Evolutionary conservation across 192 early-diverging fungal genomes (phyloP).

Genomic region (Mortierella alpina): DNA sequence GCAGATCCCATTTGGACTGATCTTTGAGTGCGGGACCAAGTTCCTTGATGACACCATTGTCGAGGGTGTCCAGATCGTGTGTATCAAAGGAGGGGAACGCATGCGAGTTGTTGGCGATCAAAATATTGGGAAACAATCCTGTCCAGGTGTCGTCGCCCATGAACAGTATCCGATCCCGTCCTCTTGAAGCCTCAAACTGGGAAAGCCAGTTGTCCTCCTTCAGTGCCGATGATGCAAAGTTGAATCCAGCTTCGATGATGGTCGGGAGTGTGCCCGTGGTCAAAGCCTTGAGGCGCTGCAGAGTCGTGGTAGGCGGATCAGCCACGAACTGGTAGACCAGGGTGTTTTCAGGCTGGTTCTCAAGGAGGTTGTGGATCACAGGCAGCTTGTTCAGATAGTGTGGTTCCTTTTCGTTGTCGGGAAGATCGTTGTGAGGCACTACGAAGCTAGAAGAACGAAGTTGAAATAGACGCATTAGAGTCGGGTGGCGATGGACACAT

Average conservation of each 20-base stretch:
- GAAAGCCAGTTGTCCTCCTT: constrained; percentile 81
- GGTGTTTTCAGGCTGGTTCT: constrained; percentile 62
- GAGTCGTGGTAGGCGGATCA: constrained; percentile 86
- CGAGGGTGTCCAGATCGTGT: constrained; percentile 94
- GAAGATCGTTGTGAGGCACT: constrained; percentile 34
- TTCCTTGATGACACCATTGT: constrained; percentile 80
- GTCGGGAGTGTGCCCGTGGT: constrained; percentile 87
- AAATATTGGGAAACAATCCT: constrained; percentile 77
- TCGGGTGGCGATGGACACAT: not conserved
- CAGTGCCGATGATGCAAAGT: constrained; percentile 80
- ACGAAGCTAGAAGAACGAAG: constrained; percentile 36
- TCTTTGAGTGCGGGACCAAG: constrained; percentile 52
- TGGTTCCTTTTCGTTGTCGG: constrained; percentile 5
- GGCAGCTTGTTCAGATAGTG: constrained; percentile 65
- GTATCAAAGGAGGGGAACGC: constrained; percentile 80
- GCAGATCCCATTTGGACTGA: constrained; percentile 73
- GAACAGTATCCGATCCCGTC: constrained; percentile 70
- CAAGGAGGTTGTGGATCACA: constrained; percentile 60
- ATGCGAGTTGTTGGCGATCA: constrained; percentile 63
- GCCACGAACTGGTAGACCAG: constrained; percentile 78
- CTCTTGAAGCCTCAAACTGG: constrained; percentile 33
- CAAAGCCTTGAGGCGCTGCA: constrained; percentile 84
- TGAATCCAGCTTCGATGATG: constrained; percentile 84
- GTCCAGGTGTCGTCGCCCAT: constrained; percentile 98
- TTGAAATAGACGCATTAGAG: constrained; percentile 21